Conservation (phyloP, 805 yeast genomes). For the Maudiozyma pseudohumilis region DNA sequence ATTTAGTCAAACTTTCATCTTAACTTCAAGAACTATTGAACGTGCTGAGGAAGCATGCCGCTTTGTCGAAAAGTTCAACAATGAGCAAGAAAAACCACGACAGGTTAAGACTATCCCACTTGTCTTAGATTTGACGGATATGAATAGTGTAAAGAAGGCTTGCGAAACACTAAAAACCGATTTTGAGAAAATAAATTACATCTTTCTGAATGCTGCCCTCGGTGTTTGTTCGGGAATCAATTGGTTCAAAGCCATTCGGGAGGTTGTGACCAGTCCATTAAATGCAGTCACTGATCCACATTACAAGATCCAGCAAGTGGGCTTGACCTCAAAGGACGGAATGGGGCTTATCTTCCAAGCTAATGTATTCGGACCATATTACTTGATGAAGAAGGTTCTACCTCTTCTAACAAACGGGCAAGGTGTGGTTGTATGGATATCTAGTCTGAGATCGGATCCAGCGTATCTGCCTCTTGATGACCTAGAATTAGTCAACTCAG, state of each 20-base stretch:
- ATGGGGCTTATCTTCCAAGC: conserved; percentile 87
- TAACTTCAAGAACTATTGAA: conserved; percentile 81
- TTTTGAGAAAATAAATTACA: conserved; percentile 59
- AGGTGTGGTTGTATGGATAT: conserved; percentile 73
- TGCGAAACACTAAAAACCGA: conserved; percentile 54
- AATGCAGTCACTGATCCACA: conserved; percentile 78
- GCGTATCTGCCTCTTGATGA: conserved; percentile 65
- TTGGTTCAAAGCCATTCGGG: conserved; percentile 68
- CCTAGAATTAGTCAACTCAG: conserved; percentile 53
- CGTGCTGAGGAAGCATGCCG: conserved; percentile 66
- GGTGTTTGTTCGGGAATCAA: conserved; percentile 80
- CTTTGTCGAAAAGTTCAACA: conserved; percentile 38
- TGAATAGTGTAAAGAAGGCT: conserved; percentile 74
- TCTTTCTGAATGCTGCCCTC: conserved; percentile 83
- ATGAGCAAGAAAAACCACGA: conserved; percentile 36
- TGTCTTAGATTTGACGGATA: conserved; percentile 73
- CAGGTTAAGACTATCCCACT: conserved; percentile 74
- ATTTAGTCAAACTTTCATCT: conserved; percentile 61
- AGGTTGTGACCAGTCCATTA: conserved; percentile 55
- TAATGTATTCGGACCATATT: conserved; percentile 91
- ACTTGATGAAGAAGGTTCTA: conserved; percentile 54
- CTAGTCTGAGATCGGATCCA: conserved; percentile 72
- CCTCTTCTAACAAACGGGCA: conserved; percentile 42
- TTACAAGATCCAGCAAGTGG: conserved; percentile 72
- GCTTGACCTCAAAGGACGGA: conserved; percentile 66